Conservation (phyloP, 2,329 filamentous ascomycete genomes). For the Colletotrichum cordylinicola region DNA sequence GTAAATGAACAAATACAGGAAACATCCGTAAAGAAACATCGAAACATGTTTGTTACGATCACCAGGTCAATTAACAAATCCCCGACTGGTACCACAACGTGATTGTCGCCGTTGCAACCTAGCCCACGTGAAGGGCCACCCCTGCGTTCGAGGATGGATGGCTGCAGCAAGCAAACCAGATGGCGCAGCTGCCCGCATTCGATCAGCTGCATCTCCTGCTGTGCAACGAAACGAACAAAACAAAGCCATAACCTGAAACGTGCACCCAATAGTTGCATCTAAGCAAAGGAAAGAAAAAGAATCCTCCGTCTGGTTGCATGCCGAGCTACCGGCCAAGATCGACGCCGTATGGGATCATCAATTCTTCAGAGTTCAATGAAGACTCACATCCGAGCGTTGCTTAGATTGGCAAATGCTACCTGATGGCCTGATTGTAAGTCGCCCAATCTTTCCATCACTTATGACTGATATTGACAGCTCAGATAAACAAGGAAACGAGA, state of each 20-base stretch:
- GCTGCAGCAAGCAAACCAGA: slow-evolving; percentile 6
- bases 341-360: background rate
- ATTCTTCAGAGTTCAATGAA: background rate
- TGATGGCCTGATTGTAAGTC: background rate
- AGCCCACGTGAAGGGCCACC: background rate
- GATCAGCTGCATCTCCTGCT: background rate
- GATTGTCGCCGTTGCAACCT: background rate
- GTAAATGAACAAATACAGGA: background rate
- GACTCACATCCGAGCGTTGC: background rate
- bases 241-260: background rate
- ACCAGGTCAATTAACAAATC: background rate
- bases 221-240: background rate
- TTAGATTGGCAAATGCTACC: background rate
- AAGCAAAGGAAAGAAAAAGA: background rate
- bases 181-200: background rate
- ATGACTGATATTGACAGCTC: background rate
- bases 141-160: background rate
- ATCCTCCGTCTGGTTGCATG: background rate
- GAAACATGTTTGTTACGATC: background rate
- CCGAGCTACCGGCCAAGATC: background rate
- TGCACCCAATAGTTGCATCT: background rate
- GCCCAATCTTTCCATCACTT: background rate
- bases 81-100: background rate
- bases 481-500: background rate
- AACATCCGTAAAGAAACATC: background rate